Evolutionary conservation across 306 rosid genomes (phyloP), one percentile per base, ranked within the genome.

Genomic region (Pterocarpus santalinus): DNA sequence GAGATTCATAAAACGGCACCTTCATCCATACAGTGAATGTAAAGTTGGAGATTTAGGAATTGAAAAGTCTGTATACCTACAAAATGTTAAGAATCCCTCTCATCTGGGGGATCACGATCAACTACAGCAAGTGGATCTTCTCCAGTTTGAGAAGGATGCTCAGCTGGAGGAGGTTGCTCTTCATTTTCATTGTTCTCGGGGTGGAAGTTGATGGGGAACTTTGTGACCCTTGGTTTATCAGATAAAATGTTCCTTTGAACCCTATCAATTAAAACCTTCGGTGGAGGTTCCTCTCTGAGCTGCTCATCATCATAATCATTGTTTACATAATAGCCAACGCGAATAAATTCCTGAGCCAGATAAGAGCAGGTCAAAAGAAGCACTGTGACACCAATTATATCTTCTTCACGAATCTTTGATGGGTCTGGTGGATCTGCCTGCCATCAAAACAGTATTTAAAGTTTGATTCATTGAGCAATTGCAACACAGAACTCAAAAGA

Each of bases 381-480:
- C 76, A 95, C 97, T 0, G 95, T 95, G 62, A 93, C 97, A 56
- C 97, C 97, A 62, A 90, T 90, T 44, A 91, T 95, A 84, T 95
- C 99, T 88, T 91, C 97, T 60, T 95, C 99, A 7, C 94, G 95
- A 75, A 95, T 95, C 86, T 95, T 95, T 44, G 93, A 91, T 3
- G 97, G 97, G 58, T 95, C 99, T 7, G 91, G 99, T 9, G 97
- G 95, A 85, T 95, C 95, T 53, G 97, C 97, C 99, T 93, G 89
- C 80, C 56, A 62, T 17, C 75, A 60, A 65, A 62, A 47, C 22
- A 57, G 32, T 43, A 62, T 15, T 32, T 68, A 33, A 41, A 82
- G 52, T n/a, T 47, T 66, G 39, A 70, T 67, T 36, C 61, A 12
- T 66, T 12, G 67, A 58, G 65, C 70, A 76, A 81, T 58, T 61